Conservation (phyloP, 768 basidiomycete species). For the Leccinum variicolor region DNA sequence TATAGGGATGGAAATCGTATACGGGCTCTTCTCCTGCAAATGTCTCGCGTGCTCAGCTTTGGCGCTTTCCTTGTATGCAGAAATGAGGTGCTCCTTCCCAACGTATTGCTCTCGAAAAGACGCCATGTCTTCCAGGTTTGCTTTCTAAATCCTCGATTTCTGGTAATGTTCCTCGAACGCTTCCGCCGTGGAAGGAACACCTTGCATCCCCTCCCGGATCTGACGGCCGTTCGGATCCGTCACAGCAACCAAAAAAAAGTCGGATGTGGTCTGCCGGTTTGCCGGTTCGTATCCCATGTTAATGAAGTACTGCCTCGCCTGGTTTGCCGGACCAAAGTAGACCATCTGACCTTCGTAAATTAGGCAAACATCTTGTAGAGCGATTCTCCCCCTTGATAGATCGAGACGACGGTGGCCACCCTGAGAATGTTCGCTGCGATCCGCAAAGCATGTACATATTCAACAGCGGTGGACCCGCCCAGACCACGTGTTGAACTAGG, state of each 20-base stretch:
- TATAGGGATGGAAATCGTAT: slow-evolving; percentile 43
- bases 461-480: slow-evolving; percentile 68
- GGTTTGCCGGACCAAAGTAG: slow-evolving; percentile 54
- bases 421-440: slow-evolving; percentile 57
- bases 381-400: slow-evolving; percentile 81
- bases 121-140: slow-evolving; percentile 47
- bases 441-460: slow-evolving; percentile 69
- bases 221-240: slow-evolving; percentile 65
- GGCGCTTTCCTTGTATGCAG: slow-evolving; percentile 48
- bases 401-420: slow-evolving; percentile 66
- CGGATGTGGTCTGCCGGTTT: slow-evolving; percentile 59
- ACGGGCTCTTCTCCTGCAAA: slow-evolving; percentile 42
- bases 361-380: slow-evolving; percentile 58
- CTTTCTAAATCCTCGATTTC: slow-evolving; percentile 36
- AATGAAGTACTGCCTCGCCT: slow-evolving; percentile 58
- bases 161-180: slow-evolving; percentile 55
- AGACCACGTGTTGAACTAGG: slow-evolving; percentile 63
- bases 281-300: slow-evolving; percentile 53
- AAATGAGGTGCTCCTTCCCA: slow-evolving; percentile 39
- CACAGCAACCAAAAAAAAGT: slow-evolving; percentile 56
- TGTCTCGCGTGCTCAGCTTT: slow-evolving; percentile 51
- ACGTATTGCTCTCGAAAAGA: slow-evolving; percentile 45
- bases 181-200: slow-evolving; percentile 43
- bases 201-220: slow-evolving; percentile 28
- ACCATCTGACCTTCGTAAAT: slow-evolving; percentile 58